phyloP scores from a whole-genome alignment of 352 stramenopile species.

The Globisporangium acanthophoron region DNA sequence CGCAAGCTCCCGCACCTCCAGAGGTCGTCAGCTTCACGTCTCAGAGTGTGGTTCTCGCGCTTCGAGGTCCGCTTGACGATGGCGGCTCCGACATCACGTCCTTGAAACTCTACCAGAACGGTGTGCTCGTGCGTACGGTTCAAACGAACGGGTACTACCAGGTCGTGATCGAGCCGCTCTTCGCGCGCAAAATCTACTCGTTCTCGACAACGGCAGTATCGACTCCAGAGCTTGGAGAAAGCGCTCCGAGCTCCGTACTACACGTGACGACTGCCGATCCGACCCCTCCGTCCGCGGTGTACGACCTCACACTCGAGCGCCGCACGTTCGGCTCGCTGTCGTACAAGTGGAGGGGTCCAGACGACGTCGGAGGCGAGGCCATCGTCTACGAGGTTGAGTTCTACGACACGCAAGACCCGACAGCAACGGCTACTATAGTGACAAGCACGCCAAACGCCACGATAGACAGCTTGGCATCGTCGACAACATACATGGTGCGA shows the following conservation, averaged over 20 bases:
- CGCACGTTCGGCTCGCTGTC: conserved; percentile 26
- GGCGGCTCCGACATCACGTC: conserved; percentile 29
- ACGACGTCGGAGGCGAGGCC: conserved; percentile 34
- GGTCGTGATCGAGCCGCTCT: conserved; percentile 19
- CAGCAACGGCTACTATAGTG: neutral
- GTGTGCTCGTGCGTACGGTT: conserved; percentile 16
- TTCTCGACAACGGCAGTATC: conserved; percentile 31
- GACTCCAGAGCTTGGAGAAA: conserved; percentile 20
- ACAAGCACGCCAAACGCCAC: conserved; percentile 6
- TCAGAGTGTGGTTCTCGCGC: conserved; percentile 27
- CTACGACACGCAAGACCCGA: conserved; percentile 6
- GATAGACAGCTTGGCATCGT: conserved; percentile 22
- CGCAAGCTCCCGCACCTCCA: conserved; percentile 21
- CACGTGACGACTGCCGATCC: conserved; percentile 23
- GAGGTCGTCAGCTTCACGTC: conserved; percentile 14
- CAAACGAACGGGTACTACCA: conserved; percentile 15
- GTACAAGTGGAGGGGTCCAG: conserved; percentile 30
- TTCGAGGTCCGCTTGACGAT: conserved; percentile 33
- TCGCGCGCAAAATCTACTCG: conserved; percentile 23
- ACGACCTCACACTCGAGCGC: conserved; percentile 19
- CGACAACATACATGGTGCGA: conserved; percentile 30
- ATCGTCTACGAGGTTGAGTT: conserved; percentile 32
- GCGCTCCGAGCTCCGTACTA: conserved; percentile 20
- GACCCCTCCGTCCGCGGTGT: conserved; percentile 30
- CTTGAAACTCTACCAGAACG: conserved; percentile 42